These are phyloP conservation scores for Petunia axillaris DNA, from an alignment of 257 asterid genomes.

Conservation along the genomic window DNA sequence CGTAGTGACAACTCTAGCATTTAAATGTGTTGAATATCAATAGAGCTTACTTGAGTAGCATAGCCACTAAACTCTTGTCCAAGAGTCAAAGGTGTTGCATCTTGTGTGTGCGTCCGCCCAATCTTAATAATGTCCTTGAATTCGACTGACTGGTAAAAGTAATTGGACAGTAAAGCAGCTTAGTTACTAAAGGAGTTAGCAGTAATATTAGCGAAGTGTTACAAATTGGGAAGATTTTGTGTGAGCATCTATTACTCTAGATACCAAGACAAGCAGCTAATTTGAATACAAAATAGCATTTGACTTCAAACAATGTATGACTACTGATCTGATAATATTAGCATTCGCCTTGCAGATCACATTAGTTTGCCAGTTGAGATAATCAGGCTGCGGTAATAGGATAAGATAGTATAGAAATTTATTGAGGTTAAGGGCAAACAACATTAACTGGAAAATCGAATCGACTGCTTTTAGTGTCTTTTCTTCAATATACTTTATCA, in stretches of 20 bases:
- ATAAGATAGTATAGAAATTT: neutral
- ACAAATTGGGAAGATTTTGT: constrained; percentile 4
- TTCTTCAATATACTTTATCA: neutral
- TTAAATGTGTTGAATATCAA: constrained; percentile 24
- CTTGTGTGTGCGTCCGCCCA: constrained; percentile 99
- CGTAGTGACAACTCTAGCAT: constrained; percentile 12
- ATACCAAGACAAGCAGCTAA: constrained; percentile 8
- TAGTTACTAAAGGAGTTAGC: neutral
- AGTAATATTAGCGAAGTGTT: constrained; percentile 3
- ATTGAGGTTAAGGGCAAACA: neutral
- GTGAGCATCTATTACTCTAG: neutral
- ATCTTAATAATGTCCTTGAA: constrained; percentile 92
- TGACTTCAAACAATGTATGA: constrained; percentile 12
- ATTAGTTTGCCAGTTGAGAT: neutral
- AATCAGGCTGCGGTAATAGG: neutral
- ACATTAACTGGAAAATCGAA: constrained; percentile 1
- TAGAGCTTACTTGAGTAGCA: constrained; percentile 82
- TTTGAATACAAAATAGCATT: neutral
- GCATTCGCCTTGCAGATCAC: constrained; percentile 5
- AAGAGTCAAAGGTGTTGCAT: constrained; percentile 98
- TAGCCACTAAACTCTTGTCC: constrained; percentile 99
- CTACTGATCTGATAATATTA: neutral
- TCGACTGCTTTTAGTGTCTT: neutral
- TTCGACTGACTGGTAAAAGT: constrained; percentile 62
- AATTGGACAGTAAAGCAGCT: constrained; percentile 14